Base-by-base conservation (phyloP, 2,329 filamentous ascomycete genomes). In the Davidsoniella virescens region DNA sequence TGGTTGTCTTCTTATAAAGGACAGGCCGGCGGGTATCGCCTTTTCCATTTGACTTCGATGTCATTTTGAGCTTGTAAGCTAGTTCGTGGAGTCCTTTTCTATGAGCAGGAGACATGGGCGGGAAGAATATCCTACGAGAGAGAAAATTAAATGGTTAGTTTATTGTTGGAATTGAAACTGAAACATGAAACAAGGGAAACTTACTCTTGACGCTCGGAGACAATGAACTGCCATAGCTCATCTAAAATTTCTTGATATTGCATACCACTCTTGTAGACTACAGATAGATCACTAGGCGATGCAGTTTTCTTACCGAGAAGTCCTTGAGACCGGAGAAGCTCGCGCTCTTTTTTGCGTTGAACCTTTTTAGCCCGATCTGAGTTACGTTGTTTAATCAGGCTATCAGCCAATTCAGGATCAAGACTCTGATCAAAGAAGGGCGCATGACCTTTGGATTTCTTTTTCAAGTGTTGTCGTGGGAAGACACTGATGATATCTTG, bases 71-170 rank as follows among this genome's bases (percentile, higher is more conserved):
- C 37, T 73, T 73, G 58, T 76, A 76, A 10, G 86, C 87, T 38
- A 94, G 64, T 53, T 86, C 76, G 62, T 98, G 92, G 16, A 96
- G 72, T 5, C 79, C 67, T 61, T 86, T 88, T 46, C 92, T 81
- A 38, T 81, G 75, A 42, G 73, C 66, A 54, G 87, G 85, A 51
- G 85, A 79, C 80, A 96, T 93, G 0, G 90, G 86, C 2, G 90
- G 86, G 20, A 96, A 69, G 4, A 78, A 68, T 5, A 92, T 70
- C 43, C 84, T 87, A 55, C 26, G 49, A 29, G 10, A 26, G 47
- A 44, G 16, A 40, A 38, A 56, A 25, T 8, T 7, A 38, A 47
- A 55, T 47, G 48, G 49, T 54, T 41, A 47, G 23, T 25, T n/a
- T 12, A 44, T 42, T 17, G n/a, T 36, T 4, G 14, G 14, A 3